Base-by-base conservation (phyloP, 495 filamentous ascomycete species). In the Parachaetomium inaequale region DNA sequence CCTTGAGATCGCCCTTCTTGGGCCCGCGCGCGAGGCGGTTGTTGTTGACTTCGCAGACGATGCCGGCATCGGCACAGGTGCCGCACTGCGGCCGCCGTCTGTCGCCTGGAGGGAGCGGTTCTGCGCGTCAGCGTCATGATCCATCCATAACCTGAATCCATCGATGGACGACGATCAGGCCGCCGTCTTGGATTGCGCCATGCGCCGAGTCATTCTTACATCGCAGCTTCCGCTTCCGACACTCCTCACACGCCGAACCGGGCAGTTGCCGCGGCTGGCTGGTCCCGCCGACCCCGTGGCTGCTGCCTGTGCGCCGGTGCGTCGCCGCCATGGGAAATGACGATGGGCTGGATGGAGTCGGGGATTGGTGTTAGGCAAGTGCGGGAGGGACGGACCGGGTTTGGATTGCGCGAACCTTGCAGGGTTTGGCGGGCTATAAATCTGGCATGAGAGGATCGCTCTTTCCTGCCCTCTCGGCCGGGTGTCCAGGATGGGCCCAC, bases 1-100 rank as follows among this genome's bases (percentile, higher is more conserved):
- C 79, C 34, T 81, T 79, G 55, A 83, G 70, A 53, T 83, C 77
- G 17, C 82, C 81, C 55, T 80, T 83, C 58, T 83, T 80, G 0
- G 82, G 83, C 0, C 82, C 82, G 8, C 82, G 69, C 28, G 75
- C 72, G 25, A 74, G 70, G 14, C 79, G 79, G 21, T 74, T 69
- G 34, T 77, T 77, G 66, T 73, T 81, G 32, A 81, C 74, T 49
- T 79, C 75, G 68, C 82, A 85, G 25, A 69, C 64, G 34, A 80
- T 70, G 10, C 77, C 79, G n/a, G 75, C 72, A 26, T 82, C 78
- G 21, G 69, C 74, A 61, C 81, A 85, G 2, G 78, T 77, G 32
- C 78, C 72, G 66, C 82, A 85, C 61, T 70, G 71, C 12, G 82
- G 81, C 11, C 76, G 76, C 31, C 80, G 74, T 32, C 82, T 74